Base-by-base conservation (phyloP, 768 basidiomycete species). In the Suillus tomentosus region DNA sequence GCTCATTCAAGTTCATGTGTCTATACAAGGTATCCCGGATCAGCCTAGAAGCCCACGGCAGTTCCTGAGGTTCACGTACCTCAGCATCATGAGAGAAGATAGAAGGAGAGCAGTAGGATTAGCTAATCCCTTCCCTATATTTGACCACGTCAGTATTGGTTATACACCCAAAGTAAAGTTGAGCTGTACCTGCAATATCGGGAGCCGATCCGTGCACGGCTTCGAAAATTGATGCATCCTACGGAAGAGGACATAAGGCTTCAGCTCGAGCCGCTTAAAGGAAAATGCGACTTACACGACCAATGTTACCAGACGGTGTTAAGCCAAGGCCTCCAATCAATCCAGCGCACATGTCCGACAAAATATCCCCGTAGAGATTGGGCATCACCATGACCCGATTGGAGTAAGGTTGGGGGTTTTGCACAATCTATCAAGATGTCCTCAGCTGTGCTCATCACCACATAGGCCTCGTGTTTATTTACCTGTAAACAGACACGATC, bases 321-420 rank as follows among this genome's bases (percentile, higher is more conserved):
- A 99, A 84, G 68, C 97, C 97, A 67, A 99, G 84, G 67, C 97
- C 97, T 66, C 97, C 97, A 77, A 99, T 99, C 70, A 99, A 84
- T 64, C 97, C 97, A 65, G 97, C 97, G 69, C 95, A 96, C 91
- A 99, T 95, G 77, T 99, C 96, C 56, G 95, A 97, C 67, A 97
- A 81, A 73, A 97, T 97, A 76, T 95, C 95, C 74, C 91, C 94
- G 71, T 94, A 96, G 66, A 99, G 81, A 82, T 99, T 99, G 61
- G 97, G 97, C 96, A 99, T 99, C 69, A 99, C 97, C 96, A 99
- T 99, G 67, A 99, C 96, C 58, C 95, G 90, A 80, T 97, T 95
- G 43, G 93, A 85, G 81, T 88, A 99, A 8, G 97, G 97, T 70
- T 78, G 82, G 27, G 97, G 97, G 79, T 99, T 96, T 74, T 93